Evolutionary conservation across 1,284 basidiomycete species (phyloP).

Genomic region (Exsudoporus floridanus): DNA sequence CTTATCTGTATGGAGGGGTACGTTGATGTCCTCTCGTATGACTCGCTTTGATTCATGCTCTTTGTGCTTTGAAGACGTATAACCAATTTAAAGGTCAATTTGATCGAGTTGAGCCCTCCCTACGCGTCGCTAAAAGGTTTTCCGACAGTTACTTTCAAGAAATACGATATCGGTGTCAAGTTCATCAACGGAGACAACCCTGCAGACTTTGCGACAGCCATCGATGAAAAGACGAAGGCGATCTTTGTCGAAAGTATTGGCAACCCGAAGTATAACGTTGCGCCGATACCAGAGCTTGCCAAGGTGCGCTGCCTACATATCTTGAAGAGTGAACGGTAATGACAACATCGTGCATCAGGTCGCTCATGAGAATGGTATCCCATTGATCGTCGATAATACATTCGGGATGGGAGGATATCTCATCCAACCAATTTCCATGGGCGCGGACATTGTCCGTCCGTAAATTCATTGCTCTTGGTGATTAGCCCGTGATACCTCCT

Average conservation of each 20-base stretch:
- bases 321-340: background rate
- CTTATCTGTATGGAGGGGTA: slow-evolving; percentile 67
- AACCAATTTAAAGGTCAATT: slow-evolving; percentile 79
- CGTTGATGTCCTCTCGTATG: slow-evolving; percentile 18
- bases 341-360: slow-evolving; percentile 30
- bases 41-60: background rate
- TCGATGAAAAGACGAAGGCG: slow-evolving; percentile 75
- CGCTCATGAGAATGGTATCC: slow-evolving; percentile 73
- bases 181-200: slow-evolving; percentile 65
- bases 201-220: slow-evolving; percentile 66
- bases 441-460: slow-evolving; percentile 76
- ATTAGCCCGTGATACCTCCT: background rate
- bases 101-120: background rate
- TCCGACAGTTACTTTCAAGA: slow-evolving; percentile 63
- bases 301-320: slow-evolving; percentile 42
- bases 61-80: slow-evolving; percentile 54
- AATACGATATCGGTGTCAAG: slow-evolving; percentile 73
- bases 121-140: background rate
- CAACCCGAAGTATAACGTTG: slow-evolving; percentile 78
- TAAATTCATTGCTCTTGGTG: background rate
- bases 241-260: slow-evolving; percentile 82
- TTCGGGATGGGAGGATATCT: slow-evolving; percentile 67
- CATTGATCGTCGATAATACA: slow-evolving; percentile 86
- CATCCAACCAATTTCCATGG: slow-evolving; percentile 71
- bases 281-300: slow-evolving; percentile 65